These are phyloP conservation scores for Pythium sukuiense DNA, from an alignment of 352 stramenopile species.

Conservation along the genomic window DNA sequence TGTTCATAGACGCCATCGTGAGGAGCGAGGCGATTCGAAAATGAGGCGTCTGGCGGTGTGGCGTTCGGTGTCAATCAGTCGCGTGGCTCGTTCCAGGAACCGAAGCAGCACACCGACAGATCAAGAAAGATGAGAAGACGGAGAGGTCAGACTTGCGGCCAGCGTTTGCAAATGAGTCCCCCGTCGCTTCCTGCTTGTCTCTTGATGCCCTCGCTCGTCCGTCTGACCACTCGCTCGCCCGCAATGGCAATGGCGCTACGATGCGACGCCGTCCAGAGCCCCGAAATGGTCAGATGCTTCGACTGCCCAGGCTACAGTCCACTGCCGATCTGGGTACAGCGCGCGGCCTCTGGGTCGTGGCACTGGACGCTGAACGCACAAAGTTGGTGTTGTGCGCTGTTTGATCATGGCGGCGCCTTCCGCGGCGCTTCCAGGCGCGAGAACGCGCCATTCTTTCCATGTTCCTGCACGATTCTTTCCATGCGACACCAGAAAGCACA, in stretches of 20 bases:
- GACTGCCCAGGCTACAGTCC: background rate
- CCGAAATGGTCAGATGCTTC: slow-evolving; percentile 20
- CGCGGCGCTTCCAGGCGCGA: slow-evolving; percentile 9
- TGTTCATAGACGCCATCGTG: slow-evolving; percentile 20
- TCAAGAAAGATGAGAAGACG: background rate
- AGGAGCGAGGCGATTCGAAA: background rate
- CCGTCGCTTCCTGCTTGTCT: background rate
- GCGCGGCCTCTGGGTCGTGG: background rate
- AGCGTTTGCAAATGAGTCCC: background rate
- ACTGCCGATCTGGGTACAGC: background rate
- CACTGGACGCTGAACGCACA: background rate
- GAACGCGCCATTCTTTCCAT: slow-evolving; percentile 24
- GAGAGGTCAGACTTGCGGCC: background rate
- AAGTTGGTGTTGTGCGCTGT: no score
- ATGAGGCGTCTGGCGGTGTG: background rate
- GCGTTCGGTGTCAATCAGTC: background rate
- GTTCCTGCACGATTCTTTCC: slow-evolving; percentile 13
- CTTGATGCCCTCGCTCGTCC: background rate
- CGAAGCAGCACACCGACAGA: background rate
- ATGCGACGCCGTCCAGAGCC: background rate
- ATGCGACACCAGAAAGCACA: slow-evolving; percentile 1
- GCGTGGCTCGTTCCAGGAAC: background rate
- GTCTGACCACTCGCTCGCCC: background rate
- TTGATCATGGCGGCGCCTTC: slow-evolving; percentile 2
- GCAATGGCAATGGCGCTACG: background rate